Conservation (phyloP, 495 filamentous ascomycete species). For the Neurospora sublineolata region DNA sequence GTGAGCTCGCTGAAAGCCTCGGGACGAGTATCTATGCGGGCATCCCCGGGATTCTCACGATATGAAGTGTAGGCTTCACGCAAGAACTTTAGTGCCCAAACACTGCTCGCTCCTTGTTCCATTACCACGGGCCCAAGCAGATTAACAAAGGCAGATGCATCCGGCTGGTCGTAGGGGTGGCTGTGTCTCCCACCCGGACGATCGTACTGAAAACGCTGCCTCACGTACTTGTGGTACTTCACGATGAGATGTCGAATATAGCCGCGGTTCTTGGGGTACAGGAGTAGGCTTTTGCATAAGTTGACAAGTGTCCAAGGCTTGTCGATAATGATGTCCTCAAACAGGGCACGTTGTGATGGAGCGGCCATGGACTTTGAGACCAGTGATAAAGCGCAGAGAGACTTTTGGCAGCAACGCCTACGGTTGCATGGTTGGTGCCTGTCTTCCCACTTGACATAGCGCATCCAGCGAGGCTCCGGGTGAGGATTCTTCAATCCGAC, state of each 20-base stretch:
- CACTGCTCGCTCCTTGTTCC: background rate
- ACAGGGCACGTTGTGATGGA: background rate
- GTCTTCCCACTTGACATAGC: background rate
- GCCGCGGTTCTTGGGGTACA: background rate
- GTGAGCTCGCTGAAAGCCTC: background rate
- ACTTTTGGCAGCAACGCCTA: background rate
- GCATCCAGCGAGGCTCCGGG: background rate
- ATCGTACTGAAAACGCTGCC: background rate
- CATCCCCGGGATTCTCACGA: background rate
- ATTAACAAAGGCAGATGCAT: background rate
- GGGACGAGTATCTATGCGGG: background rate
- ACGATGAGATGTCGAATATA: background rate
- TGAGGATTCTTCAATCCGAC: background rate
- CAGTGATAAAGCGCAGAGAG: background rate
- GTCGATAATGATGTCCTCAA: background rate
- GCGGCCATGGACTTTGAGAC: background rate
- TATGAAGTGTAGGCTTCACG: background rate
- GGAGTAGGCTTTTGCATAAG: background rate
- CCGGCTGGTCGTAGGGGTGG: background rate
- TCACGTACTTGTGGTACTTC: background rate
- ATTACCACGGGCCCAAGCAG: background rate
- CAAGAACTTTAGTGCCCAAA: background rate
- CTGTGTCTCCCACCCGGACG: background rate
- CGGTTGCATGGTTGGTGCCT: background rate
- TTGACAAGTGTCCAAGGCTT: background rate